These are phyloP conservation scores for Pisolithus sp. DNA, from an alignment of 768 basidiomycete species.

Conservation along the genomic window DNA sequence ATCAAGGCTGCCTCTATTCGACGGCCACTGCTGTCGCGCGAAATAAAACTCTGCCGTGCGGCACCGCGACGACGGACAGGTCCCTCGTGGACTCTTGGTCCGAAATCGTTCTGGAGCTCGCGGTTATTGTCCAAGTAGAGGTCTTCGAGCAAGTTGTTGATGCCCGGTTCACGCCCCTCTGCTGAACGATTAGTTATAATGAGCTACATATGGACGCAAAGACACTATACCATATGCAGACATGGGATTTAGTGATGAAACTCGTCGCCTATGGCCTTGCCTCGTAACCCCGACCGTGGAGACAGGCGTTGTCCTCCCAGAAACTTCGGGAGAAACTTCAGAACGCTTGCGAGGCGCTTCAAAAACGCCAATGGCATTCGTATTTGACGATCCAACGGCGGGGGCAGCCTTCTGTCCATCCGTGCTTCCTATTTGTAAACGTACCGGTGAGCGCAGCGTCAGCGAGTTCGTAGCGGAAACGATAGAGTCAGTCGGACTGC, in stretches of 20 bases:
- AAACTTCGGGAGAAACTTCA: conserved; percentile 63
- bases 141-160: conserved; percentile 83
- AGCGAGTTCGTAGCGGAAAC: conserved; percentile 66
- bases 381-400: conserved; percentile 79
- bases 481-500: conserved; percentile 80
- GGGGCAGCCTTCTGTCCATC: conserved; percentile 86
- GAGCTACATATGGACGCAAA: not conserved
- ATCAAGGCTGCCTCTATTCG: conserved; percentile 76
- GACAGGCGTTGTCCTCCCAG: conserved; percentile 73
- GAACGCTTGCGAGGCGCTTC: conserved; percentile 67
- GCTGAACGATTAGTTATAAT: conserved; percentile 5
- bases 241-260: conserved; percentile 52
- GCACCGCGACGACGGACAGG: conserved; percentile 73
- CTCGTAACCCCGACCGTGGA: conserved; percentile 54
- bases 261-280: conserved; percentile 40
- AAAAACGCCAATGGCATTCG: conserved; percentile 76
- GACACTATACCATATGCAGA: conserved; percentile 59
- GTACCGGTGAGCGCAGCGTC: conserved; percentile 49
- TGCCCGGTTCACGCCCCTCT: conserved; percentile 90
- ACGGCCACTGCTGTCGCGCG: conserved; percentile 55
- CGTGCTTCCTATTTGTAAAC: conserved; percentile 62
- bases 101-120: conserved; percentile 87
- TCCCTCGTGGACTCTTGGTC: conserved; percentile 78
- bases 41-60: conserved; percentile 57
- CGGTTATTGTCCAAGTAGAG: conserved; percentile 82